phyloP scores from a whole-genome alignment of 1,284 basidiomycete genomes.

The Microbotryum violaceum region DNA sequence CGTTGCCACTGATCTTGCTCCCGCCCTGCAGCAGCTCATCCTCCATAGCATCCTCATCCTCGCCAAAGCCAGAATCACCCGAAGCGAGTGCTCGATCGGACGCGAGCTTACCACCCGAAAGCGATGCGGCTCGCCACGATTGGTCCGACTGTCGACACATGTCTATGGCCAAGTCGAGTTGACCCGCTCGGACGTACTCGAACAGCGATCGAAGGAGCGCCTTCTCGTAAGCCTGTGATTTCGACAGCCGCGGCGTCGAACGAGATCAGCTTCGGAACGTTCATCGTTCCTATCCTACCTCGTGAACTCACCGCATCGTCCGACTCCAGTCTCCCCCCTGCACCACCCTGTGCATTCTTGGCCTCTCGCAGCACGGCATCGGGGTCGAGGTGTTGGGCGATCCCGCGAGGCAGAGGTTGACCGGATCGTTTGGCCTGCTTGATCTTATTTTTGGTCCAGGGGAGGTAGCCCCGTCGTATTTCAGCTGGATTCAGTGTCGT shows the following conservation, averaged over 20 bases:
- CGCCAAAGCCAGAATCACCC: conserved; percentile 52
- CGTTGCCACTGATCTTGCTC: conserved; percentile 65
- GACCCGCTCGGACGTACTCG: conserved; percentile 68
- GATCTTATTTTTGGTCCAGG: conserved; percentile 66
- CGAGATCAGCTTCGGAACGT: too few species aligned
- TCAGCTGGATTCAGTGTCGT: conserved; percentile 55
- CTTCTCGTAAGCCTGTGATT: conserved; percentile 64
- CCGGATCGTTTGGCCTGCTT: conserved; percentile 58
- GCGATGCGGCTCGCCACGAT: conserved; percentile 81
- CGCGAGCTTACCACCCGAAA: conserved; percentile 69
- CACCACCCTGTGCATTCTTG: conserved; percentile 45
- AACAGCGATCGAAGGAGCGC: conserved; percentile 64
- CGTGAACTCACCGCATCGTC: conserved; percentile 56
- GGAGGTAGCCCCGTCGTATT: conserved; percentile 67
- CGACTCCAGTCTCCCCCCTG: conserved; percentile 48
- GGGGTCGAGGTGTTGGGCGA: conserved; percentile 64
- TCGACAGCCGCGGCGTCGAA: background rate
- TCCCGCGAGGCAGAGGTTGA: conserved; percentile 36
- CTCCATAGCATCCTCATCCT: conserved; percentile 42
- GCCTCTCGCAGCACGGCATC: conserved; percentile 50
- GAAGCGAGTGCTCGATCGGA: conserved; percentile 55
- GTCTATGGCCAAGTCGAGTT: conserved; percentile 71
- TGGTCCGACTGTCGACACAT: conserved; percentile 76
- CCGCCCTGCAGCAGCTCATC: conserved; percentile 35
- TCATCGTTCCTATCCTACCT: too few species aligned